These are phyloP conservation scores for Cladophialophora yegresii DNA, from an alignment of 2,329 filamentous ascomycete genomes.

Conservation along the genomic window DNA sequence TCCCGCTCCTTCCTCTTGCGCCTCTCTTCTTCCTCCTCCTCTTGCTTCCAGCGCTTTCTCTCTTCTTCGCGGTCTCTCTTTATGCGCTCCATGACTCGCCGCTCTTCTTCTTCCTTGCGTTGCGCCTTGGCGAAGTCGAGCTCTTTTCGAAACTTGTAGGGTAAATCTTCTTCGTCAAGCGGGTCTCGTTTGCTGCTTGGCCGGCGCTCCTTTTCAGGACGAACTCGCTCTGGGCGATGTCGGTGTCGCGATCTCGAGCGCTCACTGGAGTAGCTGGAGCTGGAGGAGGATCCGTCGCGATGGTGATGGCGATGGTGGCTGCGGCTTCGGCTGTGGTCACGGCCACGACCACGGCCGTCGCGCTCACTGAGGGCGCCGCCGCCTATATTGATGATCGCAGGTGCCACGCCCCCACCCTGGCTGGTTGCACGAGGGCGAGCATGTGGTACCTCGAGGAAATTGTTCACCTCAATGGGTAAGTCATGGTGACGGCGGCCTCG, in stretches of 20 bases:
- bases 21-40: conserved; percentile 36
- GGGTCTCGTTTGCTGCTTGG: conserved; percentile 40
- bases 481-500: conserved; percentile 21
- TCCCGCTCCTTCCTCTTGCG: conserved; percentile 40
- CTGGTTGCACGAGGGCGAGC: conserved; percentile 32
- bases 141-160: conserved; percentile 38
- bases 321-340: conserved; percentile 27
- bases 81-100: conserved; percentile 51
- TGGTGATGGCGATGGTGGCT: conserved; percentile 19
- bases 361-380: conserved; percentile 15
- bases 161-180: conserved; percentile 39
- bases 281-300: conserved; percentile 22
- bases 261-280: conserved; percentile 21
- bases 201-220: not conserved
- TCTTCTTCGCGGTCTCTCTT: conserved; percentile 38
- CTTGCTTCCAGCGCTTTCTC: conserved; percentile 28
- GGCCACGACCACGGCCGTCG: conserved; percentile 9
- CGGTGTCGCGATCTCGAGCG: conserved; percentile 38
- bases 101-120: conserved; percentile 47
- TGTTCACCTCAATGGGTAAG: conserved; percentile 29
- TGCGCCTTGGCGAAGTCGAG: conserved; percentile 34
- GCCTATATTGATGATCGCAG: conserved; percentile 32
- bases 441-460: conserved; percentile 32
- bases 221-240: conserved; percentile 40
- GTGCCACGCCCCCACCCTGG: conserved; percentile 30